Conservation (phyloP, 306 rosid genomes). For the Gleditsia sinensis region DNA sequence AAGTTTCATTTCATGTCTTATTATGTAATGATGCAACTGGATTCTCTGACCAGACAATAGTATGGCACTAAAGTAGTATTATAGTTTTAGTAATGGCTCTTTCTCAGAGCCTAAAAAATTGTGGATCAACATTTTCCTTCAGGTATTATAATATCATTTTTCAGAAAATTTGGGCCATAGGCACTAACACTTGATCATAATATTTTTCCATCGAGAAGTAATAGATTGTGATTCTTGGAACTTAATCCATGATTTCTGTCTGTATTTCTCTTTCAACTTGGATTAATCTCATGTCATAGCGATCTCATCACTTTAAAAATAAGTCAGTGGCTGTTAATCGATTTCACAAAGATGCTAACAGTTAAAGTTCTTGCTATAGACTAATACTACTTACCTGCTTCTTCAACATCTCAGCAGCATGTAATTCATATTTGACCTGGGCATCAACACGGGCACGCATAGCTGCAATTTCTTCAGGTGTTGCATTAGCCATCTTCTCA, state of each 20-base stretch:
- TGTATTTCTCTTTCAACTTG: constrained; percentile 13
- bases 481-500: constrained; percentile 80
- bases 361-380: neutral
- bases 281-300: neutral
- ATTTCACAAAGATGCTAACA: neutral
- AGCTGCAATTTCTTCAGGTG: constrained; percentile 82
- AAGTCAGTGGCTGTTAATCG: neutral
- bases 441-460: constrained; percentile 76
- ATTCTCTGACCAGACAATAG: constrained; percentile 13
- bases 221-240: neutral
- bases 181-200: neutral
- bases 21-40: neutral
- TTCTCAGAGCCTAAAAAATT: constrained; percentile 4
- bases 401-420: constrained; percentile 87
- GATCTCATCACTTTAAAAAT: neutral
- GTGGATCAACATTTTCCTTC: constrained; percentile 6
- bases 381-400: constrained; percentile 54
- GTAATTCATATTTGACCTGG: constrained; percentile 66
- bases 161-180: constrained; percentile 13
- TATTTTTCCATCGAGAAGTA: constrained; percentile 2
- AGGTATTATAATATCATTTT: neutral
- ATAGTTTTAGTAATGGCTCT: constrained; percentile 1
- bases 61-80: neutral
- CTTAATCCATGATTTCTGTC: neutral
- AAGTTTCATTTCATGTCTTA: neutral